Base-by-base conservation (phyloP, 1,284 basidiomycete genomes). In the Apiotrichum laibachii region DNA sequence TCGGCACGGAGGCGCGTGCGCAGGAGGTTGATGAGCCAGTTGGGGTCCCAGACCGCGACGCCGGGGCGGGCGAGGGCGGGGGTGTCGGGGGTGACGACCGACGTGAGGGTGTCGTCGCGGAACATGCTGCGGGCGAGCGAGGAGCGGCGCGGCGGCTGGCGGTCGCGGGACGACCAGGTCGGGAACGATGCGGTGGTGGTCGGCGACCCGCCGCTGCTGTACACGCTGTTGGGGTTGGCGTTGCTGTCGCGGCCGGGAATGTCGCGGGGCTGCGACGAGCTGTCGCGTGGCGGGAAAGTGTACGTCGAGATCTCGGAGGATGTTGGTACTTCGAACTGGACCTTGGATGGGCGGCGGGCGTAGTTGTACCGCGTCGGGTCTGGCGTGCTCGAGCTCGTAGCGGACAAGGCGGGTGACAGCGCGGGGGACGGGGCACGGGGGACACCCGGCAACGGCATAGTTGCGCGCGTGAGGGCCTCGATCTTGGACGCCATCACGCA, bases 401-500 rank as follows among this genome's bases (percentile, higher is more conserved):
- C 26, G 8, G 50, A 45, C 18, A 26, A 45, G n/a, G 45, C 42
- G 9, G 56, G 53, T 7, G 50, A 26, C 18, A 49, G 37, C 15
- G 55, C 44, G 12, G 57, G 61, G 1, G 53, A 54, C 19, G 54
- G 51, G 12, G 47, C 35, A 12, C 55, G 48, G 22, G 46, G 57
- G 12, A 51, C 49, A 26, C 48, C 59, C 22, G 42, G 49, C 18
- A 12, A 1, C 12, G 33, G 43, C 50, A 5, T 55, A 11, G 59
- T 53, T 1, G 55, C 53, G 8, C 63, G 57, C 13, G 47, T 56
- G 47, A 62, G 45, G 5, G 50, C 39, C 18, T 57, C 57, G n/a
- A 72, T 64, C 39, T 68, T 68, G n/a, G 66, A 67, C 6, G 70
- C 68, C 73, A 76, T 71, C 51, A 80, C 75, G 57, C 77, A 80